Evolutionary conservation across 306 rosid species (phyloP).

Genomic region (Acmispon strigosus): DNA sequence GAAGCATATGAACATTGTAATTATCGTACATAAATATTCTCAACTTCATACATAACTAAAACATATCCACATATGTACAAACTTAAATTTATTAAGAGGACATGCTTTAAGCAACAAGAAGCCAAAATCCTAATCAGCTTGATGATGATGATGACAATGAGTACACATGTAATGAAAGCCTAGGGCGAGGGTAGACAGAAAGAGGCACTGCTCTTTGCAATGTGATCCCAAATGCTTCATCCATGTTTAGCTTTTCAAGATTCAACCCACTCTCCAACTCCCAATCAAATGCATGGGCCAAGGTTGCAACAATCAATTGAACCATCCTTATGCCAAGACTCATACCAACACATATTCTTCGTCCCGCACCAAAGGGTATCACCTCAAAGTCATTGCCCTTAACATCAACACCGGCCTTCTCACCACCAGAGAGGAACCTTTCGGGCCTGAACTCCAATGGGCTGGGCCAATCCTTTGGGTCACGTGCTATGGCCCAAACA

Average conservation of each 20-base stretch:
- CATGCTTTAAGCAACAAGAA: too few species aligned
- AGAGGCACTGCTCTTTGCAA: conserved; percentile 55
- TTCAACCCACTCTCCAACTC: conserved; percentile 33
- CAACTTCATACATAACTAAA: too few species aligned
- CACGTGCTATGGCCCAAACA: conserved; percentile 76
- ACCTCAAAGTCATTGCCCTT: conserved; percentile 66
- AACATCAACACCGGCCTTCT: conserved; percentile 45
- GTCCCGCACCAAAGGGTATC: conserved; percentile 80
- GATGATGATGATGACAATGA: neutral
- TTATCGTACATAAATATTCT: too few species aligned
- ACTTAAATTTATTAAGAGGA: too few species aligned
- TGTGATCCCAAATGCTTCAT: conserved; percentile 68
- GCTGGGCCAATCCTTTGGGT: conserved; percentile 45
- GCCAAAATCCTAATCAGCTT: too few species aligned
- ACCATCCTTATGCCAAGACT: conserved; percentile 59
- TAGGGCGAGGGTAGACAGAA: conserved; percentile 38
- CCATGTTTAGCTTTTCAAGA: conserved; percentile 55
- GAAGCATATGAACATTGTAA: too few species aligned
- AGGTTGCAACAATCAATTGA: conserved; percentile 38
- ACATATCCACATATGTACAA: too few species aligned
- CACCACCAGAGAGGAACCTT: conserved; percentile 57
- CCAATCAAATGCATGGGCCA: conserved; percentile 64
- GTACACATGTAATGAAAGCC: conserved; percentile 38
- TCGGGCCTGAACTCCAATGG: conserved; percentile 69
- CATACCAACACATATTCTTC: conserved; percentile 73